phyloP scores from a whole-genome alignment of 192 early-diverging fungal species.

The Coemansia sp. region DNA sequence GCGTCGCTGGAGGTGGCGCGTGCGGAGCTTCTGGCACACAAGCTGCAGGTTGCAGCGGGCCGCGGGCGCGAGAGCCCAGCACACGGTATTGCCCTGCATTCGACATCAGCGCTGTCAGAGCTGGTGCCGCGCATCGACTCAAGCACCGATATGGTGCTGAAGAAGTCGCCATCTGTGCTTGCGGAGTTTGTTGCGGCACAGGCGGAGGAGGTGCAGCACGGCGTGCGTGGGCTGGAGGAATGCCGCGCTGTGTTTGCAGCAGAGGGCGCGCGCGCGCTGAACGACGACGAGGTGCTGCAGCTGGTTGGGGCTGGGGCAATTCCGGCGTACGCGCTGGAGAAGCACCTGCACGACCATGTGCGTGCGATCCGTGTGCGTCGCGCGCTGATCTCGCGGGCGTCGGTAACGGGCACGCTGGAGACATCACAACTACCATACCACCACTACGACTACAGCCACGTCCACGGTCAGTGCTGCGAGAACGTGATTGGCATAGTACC shows the following conservation, averaged over 20 bases:
- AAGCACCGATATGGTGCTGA: constrained; percentile 43
- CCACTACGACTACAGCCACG: constrained; percentile 86
- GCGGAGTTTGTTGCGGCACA: constrained; percentile 13
- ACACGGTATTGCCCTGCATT: constrained; percentile 42
- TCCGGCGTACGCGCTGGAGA: constrained; percentile 86
- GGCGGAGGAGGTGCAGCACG: constrained; percentile 2
- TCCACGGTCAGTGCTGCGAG: constrained; percentile 92
- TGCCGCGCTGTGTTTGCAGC: constrained; percentile 41
- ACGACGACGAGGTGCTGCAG: constrained; percentile 74
- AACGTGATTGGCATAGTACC: constrained; percentile 95
- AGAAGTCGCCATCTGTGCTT: constrained; percentile 37
- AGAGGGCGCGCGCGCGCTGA: constrained; percentile 48
- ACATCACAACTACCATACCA: constrained; percentile 70
- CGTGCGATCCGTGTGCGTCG: constrained; percentile 86
- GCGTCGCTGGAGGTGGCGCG: constrained; percentile 33
- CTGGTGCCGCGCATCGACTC: constrained; percentile 45
- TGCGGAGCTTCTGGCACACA: constrained; percentile 24
- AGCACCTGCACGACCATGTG: constrained; percentile 69
- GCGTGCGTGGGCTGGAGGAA: constrained; percentile 39
- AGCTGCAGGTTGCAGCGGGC: constrained; percentile 10
- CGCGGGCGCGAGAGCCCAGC: not conserved
- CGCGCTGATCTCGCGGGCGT: constrained; percentile 68
- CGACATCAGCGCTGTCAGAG: constrained; percentile 42
- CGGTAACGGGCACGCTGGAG: constrained; percentile 64
- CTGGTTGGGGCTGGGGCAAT: constrained; percentile 74